These are phyloP conservation scores for Chaetoceros tenuissimus DNA, from an alignment of 108 stramenopile genomes.

Conservation along the genomic window DNA sequence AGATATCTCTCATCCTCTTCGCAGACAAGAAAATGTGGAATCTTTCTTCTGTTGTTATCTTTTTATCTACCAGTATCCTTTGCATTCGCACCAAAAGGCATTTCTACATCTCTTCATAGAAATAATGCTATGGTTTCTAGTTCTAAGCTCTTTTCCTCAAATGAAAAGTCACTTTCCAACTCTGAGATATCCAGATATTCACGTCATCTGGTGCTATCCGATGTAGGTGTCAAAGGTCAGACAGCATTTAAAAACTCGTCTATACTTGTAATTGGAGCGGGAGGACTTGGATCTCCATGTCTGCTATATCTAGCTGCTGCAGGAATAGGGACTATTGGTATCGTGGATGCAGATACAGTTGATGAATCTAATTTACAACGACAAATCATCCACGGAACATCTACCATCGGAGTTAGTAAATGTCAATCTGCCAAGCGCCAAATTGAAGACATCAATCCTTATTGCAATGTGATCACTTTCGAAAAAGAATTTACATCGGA, in stretches of 20 bases:
- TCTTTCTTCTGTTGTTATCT: too few species aligned
- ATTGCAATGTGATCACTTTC: constrained; percentile 56
- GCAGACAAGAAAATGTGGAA: too few species aligned
- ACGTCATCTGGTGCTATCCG: constrained; percentile 80
- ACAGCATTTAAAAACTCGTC: constrained; percentile 54
- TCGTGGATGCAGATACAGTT: constrained; percentile 91
- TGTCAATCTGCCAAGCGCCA: constrained; percentile 64
- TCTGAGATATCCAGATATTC: constrained; percentile 84
- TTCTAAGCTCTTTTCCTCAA: too few species aligned
- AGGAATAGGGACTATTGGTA: constrained; percentile 83
- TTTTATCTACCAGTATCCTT: too few species aligned
- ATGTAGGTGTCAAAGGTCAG: constrained; percentile 78
- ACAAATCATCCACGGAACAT: constrained; percentile 87
- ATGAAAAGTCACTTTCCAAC: too few species aligned
- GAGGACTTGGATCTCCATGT: constrained; percentile 89
- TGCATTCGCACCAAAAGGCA: too few species aligned
- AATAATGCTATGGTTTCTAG: too few species aligned
- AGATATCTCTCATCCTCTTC: too few species aligned
- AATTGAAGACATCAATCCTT: constrained; percentile 78
- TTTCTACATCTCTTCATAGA: too few species aligned
- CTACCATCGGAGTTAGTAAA: constrained; percentile 72
- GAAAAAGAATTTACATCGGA: constrained; percentile 73
- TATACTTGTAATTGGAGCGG: constrained; percentile 92
- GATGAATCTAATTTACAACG: constrained; percentile 93
- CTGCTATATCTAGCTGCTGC: constrained; percentile 93